Conservation (phyloP, 768 basidiomycete species). For the Mrakia gelida region DNA sequence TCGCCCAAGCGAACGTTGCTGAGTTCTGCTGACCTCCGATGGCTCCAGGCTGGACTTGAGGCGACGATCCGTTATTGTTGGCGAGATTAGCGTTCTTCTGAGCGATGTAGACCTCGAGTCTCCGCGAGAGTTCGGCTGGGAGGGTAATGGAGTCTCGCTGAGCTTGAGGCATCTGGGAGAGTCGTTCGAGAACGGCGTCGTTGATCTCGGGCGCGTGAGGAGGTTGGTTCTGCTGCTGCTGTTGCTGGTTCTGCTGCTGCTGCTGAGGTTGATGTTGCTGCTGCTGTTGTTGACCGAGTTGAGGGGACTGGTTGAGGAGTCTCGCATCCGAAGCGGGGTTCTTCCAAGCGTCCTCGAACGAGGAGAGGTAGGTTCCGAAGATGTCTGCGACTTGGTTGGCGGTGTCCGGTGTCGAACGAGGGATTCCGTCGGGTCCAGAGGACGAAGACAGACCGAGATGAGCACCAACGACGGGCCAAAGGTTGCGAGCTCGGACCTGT, state of each 20-base stretch:
- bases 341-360: conserved; percentile 27
- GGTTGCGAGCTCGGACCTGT: conserved; percentile 22
- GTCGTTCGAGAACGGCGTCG: conserved; percentile 9
- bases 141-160: conserved; percentile 17
- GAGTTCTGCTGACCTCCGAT: conserved; percentile 12
- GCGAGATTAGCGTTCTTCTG: background rate
- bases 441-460: conserved; percentile 15
- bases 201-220: background rate
- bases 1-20: conserved; percentile 24
- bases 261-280: conserved; percentile 11
- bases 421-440: background rate
- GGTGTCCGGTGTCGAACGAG: conserved; percentile 18
- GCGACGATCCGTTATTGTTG: conserved; percentile 4
- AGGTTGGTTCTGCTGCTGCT: conserved; percentile 4
- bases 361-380: conserved; percentile 22
- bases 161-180: background rate
- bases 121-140: conserved; percentile 5
- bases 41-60: background rate
- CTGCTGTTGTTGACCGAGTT: conserved; percentile 16
- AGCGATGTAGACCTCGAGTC: conserved; percentile 7
- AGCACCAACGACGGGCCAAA: conserved; percentile 29
- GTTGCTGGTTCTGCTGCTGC: conserved; percentile 16
- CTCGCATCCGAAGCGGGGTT: background rate
- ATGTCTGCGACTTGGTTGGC: conserved; percentile 30
- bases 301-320: conserved; percentile 13